Evolutionary conservation across 176 grass and related monocot genomes (phyloP).

Genomic region (Musa acuminata): DNA sequence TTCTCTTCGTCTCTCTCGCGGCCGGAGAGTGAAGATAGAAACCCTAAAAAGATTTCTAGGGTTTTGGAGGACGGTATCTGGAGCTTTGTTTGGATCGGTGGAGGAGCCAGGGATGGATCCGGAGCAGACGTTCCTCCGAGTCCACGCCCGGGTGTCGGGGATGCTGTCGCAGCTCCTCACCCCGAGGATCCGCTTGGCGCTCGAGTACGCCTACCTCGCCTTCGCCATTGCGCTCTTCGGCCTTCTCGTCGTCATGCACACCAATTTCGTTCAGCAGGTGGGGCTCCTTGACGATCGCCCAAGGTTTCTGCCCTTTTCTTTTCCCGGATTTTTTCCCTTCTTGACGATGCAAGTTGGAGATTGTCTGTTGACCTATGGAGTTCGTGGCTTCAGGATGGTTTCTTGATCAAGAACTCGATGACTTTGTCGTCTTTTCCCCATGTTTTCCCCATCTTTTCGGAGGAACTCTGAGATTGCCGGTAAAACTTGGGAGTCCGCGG

Average conservation of each 20-base stretch:
- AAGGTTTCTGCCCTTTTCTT: not conserved
- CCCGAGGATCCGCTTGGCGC: slow-evolving; percentile 76
- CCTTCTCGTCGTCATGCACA: slow-evolving; percentile 95
- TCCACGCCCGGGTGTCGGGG: slow-evolving; percentile 85
- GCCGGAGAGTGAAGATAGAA: not conserved
- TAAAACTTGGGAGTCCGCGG: not conserved
- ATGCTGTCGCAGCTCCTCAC: slow-evolving; percentile 97
- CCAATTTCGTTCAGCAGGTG: slow-evolving; percentile 99
- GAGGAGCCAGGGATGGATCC: slow-evolving; percentile 57
- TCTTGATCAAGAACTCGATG: not conserved
- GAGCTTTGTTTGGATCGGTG: too few species aligned
- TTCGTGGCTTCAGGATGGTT: not conserved
- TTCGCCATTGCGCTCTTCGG: slow-evolving; percentile 78
- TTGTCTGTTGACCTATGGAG: not conserved
- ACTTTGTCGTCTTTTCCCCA: not conserved
- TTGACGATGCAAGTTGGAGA: not conserved
- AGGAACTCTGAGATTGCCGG: not conserved
- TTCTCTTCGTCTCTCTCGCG: not conserved
- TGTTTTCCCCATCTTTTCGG: not conserved
- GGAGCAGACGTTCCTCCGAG: slow-evolving; percentile 93
- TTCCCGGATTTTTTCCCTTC: not conserved
- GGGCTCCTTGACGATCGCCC: not conserved
- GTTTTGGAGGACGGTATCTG: not conserved
- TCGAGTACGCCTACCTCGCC: slow-evolving; percentile 82
- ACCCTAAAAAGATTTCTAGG: not conserved